Conservation (phyloP, 495 filamentous ascomycete genomes). For the Hypomontagnella submonticulosa region DNA sequence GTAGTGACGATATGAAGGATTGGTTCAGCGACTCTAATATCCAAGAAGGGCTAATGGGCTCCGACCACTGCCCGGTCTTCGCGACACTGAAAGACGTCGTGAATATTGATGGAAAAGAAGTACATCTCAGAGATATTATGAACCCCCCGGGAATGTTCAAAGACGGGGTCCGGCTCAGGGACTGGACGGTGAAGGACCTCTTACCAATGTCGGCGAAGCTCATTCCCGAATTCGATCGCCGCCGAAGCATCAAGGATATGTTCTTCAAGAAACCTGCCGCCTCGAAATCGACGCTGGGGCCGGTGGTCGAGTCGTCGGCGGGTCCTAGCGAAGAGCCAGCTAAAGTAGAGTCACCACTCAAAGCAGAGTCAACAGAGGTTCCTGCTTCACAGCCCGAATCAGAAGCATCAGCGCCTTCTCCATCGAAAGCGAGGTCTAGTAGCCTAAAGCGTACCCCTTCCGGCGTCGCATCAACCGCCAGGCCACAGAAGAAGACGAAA, state of each 20-base stretch:
- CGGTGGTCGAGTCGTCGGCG: conserved; percentile 31
- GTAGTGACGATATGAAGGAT: conserved; percentile 78
- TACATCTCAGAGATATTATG: conserved; percentile 77
- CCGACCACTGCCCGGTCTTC: conserved; percentile 96
- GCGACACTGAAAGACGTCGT: conserved; percentile 76
- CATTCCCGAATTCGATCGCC: conserved; percentile 86
- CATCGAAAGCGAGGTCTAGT: conserved; percentile 32
- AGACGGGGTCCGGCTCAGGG: conserved; percentile 72
- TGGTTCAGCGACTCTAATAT: conserved; percentile 94
- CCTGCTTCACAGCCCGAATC: conserved; percentile 32
- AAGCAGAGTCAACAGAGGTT: conserved; percentile 5
- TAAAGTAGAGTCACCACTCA: background rate
- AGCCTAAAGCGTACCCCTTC: conserved; percentile 51
- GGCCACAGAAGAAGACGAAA: conserved; percentile 57
- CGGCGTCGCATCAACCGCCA: conserved; percentile 32
- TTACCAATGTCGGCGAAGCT: conserved; percentile 82
- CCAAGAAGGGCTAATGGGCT: conserved; percentile 94
- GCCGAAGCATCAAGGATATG: conserved; percentile 92
- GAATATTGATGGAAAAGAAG: conserved; percentile 56
- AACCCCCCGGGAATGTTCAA: conserved; percentile 82
- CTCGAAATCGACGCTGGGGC: conserved; percentile 24
- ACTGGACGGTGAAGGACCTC: conserved; percentile 72
- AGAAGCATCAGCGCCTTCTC: conserved; percentile 27
- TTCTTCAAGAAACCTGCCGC: conserved; percentile 68
- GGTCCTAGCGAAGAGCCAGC: conserved; percentile 5